These are phyloP conservation scores for Diaporthe australafricana DNA, from an alignment of 2,329 filamentous ascomycete genomes.

Conservation along the genomic window DNA sequence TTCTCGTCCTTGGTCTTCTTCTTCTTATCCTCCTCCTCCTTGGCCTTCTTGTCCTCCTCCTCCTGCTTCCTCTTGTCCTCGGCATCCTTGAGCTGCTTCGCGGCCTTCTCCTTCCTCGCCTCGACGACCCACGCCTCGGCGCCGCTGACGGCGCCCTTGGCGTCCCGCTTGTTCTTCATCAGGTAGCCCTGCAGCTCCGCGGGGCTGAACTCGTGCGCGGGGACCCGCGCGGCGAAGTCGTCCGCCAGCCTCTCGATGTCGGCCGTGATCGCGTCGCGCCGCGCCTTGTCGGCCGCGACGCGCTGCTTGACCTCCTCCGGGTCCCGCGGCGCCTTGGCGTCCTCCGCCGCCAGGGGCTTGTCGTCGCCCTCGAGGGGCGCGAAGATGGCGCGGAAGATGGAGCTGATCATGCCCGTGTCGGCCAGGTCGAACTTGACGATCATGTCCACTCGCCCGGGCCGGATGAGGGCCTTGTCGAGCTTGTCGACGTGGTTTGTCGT, in stretches of 20 bases:
- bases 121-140: constrained; percentile 62
- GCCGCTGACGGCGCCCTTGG: constrained; percentile 59
- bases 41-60: constrained; percentile 50
- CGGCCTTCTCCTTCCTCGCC: constrained; percentile 61
- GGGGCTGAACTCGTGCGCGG: constrained; percentile 67
- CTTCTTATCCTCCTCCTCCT: constrained; percentile 48
- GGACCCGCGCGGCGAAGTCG: constrained; percentile 63
- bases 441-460: constrained; percentile 72
- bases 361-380: constrained; percentile 63
- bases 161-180: constrained; percentile 65
- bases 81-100: constrained; percentile 55
- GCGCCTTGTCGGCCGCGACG: constrained; percentile 46
- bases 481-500: constrained; percentile 74
- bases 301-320: constrained; percentile 46
- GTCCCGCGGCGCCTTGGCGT: constrained; percentile 40
- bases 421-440: constrained; percentile 67
- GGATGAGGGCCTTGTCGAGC: constrained; percentile 71
- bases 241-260: constrained; percentile 59
- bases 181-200: constrained; percentile 71
- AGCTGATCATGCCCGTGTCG: constrained; percentile 61
- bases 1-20: constrained; percentile 45
- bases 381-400: constrained; percentile 71
- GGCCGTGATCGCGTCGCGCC: constrained; percentile 50
- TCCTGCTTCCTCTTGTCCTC: constrained; percentile 54
- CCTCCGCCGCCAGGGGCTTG: constrained; percentile 40